Base-by-base conservation (phyloP, 208 protist species). In the Giardia muris region DNA sequence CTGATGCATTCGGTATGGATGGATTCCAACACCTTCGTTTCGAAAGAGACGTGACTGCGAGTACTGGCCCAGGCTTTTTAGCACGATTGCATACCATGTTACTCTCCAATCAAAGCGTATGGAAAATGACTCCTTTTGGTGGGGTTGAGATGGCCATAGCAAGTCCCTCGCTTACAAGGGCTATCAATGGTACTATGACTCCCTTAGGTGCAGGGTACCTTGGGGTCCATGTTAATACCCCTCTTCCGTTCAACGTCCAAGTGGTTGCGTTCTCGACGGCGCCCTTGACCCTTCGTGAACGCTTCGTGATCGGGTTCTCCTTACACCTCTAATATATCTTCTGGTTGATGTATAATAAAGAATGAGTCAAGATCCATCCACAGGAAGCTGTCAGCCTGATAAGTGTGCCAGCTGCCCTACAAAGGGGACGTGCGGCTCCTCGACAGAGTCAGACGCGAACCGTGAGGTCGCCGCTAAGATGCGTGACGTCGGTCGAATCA, bases 401-500 rank as follows among this genome's bases (percentile, higher is more conserved):
- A 90, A 90, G 45, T 90, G 87, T 47, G 2, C 10, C 0, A 1
- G 10, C n/a, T 90, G 87, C 45, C 87, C 87, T 43, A 67, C 87
- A 4, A 90, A 90, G 44, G 87, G 87, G 10, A 48, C n/a, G 45
- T 90, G 87, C n/a, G 87, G 87, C 43, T 47, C 10, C 19, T 90
- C 87, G 30, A 45, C 2, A 90, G 42, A 22, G 1, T 47, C 87
- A 10, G 43, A 44, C 2, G 10, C 1, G 43, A 90, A 3, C n/a
- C 2, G n/a, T 0, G 43, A 1, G 43, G 48, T 90, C 10, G 87
- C 87, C 48, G 46, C 94, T 43, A 67, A 92, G n/a, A 94, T 98
- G 89, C 42, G 67, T 67, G 92, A 89, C 39, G 97, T 99, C 39
- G 96, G 97, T 92, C 93, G 98, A 93, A 99, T 98, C 92, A 94